A percentile compares a stretch with the other conserved stretches of the same genome.
Conservation (phyloP, 371 early-diverging fungal genomes). For the Polyrhizophydium stewartii region DNA sequence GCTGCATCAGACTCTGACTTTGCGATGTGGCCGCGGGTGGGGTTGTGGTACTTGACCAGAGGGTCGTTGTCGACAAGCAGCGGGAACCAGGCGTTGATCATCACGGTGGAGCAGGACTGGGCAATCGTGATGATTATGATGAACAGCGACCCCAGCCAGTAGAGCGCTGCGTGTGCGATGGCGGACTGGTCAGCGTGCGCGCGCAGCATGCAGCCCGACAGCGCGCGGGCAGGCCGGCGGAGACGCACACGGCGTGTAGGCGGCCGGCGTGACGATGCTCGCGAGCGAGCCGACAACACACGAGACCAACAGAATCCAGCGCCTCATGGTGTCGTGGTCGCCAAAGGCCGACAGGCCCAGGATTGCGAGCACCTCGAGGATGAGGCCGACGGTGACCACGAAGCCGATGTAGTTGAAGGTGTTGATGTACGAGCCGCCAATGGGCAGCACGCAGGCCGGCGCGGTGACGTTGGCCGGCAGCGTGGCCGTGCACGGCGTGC, state of each 20-base stretch:
- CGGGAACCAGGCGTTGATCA: neutral
- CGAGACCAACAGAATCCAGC: neutral
- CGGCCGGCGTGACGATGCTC: neutral
- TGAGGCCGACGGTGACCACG: neutral
- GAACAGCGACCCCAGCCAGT: neutral
- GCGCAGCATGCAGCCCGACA: no score
- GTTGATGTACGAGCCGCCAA: neutral
- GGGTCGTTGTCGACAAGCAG: neutral
- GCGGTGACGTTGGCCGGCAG: neutral
- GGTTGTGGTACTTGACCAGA: neutral
- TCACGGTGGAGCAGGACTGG: neutral
- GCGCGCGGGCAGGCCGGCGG: neutral
- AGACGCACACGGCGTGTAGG: neutral
- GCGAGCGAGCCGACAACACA: neutral
- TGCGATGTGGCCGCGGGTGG: no score
- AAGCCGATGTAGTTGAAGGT: neutral
- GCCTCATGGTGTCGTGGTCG: neutral
- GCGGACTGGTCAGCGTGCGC: no score
- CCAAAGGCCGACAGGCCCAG: neutral
- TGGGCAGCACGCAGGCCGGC: neutral
- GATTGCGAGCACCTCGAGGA: neutral
- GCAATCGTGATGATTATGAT: neutral
- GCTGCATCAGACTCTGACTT: no score
- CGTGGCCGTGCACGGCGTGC: neutral
- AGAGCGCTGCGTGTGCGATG: neutral